Evolutionary conservation across 768 basidiomycete species (phyloP).

Genomic region (Termitomyces heimii): DNA sequence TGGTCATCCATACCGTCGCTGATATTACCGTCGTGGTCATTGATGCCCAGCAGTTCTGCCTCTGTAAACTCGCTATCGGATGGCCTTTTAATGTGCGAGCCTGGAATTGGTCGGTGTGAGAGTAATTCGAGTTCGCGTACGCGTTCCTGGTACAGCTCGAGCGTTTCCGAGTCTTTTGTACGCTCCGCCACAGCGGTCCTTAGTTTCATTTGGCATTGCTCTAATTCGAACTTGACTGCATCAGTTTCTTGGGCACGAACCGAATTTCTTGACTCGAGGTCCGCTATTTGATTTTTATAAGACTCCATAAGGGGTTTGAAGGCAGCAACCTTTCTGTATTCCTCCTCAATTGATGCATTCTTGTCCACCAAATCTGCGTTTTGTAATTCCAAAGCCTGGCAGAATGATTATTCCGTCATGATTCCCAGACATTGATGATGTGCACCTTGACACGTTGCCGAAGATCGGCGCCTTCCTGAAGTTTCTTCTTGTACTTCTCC

Average conservation of each 20-base stretch:
- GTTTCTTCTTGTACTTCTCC: conserved; percentile 98
- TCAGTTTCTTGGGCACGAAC: conserved; percentile 67
- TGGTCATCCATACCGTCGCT: conserved; percentile 29
- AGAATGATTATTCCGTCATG: background rate
- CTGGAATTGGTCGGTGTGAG: conserved; percentile 41
- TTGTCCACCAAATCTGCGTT: conserved; percentile 89
- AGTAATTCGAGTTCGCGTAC: conserved; percentile 80
- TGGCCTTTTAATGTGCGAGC: conserved; percentile 14
- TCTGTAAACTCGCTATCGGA: conserved; percentile 16
- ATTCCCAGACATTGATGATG: conserved; percentile 11
- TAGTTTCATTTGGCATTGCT: conserved; percentile 65
- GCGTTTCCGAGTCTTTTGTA: conserved; percentile 72
- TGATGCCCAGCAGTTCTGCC: conserved; percentile 25
- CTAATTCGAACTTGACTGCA: conserved; percentile 67
- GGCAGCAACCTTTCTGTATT: conserved; percentile 79
- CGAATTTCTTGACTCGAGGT: conserved; percentile 70
- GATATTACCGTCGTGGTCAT: background rate
- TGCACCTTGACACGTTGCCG: conserved; percentile 79
- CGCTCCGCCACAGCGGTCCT: conserved; percentile 67
- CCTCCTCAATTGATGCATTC: conserved; percentile 88
- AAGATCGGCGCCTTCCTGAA: conserved; percentile 89
- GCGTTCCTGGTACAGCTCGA: conserved; percentile 87
- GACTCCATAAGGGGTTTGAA: conserved; percentile 90
- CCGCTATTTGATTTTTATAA: conserved; percentile 81
- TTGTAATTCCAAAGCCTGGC: conserved; percentile 83